phyloP scores from a whole-genome alignment of 805 yeast genomes.

The Starmerella riodocensis region DNA sequence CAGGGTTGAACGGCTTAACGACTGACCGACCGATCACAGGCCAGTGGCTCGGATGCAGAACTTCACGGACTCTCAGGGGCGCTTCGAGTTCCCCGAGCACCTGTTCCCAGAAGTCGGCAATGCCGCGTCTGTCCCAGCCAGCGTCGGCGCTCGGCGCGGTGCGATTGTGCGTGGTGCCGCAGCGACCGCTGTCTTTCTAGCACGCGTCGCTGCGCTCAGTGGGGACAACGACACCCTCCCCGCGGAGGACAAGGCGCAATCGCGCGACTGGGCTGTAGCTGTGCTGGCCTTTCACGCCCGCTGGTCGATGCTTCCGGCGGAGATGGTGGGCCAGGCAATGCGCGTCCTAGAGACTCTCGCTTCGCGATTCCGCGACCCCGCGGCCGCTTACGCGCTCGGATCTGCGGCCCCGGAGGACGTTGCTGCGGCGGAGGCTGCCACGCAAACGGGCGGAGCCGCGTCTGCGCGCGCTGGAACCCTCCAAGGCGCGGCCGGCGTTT shows the following conservation, averaged over 20 bases:
- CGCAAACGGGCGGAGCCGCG: background rate
- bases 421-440: background rate
- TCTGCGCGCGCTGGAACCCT: background rate
- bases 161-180: conserved; percentile 4
- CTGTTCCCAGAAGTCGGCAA: conserved; percentile 23
- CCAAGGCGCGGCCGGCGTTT: background rate
- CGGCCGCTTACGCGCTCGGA: conserved; percentile 18
- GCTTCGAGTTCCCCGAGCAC: conserved; percentile 25
- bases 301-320: conserved; percentile 21
- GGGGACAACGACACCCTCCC: background rate
- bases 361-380: conserved; percentile 11
- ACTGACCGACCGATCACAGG: no score
- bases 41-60: no score
- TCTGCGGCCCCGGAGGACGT: background rate
- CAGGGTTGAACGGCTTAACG: no score
- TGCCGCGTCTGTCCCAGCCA: conserved; percentile 9
- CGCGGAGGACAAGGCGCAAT: background rate
- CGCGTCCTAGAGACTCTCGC: conserved; percentile 20
- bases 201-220: background rate
- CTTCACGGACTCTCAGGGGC: conserved; percentile 21
- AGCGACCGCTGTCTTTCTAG: background rate
- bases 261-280: conserved; percentile 25
- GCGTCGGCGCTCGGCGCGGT: conserved; percentile 7
- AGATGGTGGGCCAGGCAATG: conserved; percentile 20
- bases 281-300: conserved; percentile 24